Percentiles rank a stretch among this genome's conserved stretches.
Conservation (phyloP, 2,329 filamentous ascomycete species). For the Trichothecium sympodiale region DNA sequence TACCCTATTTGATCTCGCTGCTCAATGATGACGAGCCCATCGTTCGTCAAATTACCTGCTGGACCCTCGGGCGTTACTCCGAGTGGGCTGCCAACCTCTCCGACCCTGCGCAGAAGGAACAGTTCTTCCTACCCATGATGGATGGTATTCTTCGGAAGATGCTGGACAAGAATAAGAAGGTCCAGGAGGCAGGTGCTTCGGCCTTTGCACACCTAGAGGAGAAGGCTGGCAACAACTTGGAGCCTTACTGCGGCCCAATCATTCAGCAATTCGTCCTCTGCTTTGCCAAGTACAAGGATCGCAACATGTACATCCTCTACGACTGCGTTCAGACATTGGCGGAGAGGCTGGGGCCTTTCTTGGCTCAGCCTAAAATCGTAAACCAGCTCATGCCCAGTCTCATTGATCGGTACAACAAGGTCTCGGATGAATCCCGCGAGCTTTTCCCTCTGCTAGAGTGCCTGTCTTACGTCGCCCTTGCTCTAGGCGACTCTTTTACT, state of each 20-base stretch:
- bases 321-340: conserved; percentile 96
- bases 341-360: conserved; percentile 72
- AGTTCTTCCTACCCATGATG: conserved; percentile 93
- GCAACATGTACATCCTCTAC: conserved; percentile 98
- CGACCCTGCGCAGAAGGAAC: conserved; percentile 54
- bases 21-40: conserved; percentile 79
- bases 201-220: conserved; percentile 95
- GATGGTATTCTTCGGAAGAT: conserved; percentile 89
- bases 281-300: conserved; percentile 93
- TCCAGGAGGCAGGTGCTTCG: conserved; percentile 91
- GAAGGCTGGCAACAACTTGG: conserved; percentile 70
- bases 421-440: conserved; percentile 81
- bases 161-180: conserved; percentile 95
- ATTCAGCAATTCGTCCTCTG: conserved; percentile 85
- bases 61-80: conserved; percentile 91
- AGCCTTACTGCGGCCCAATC: conserved; percentile 81
- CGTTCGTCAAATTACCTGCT: conserved; percentile 93
- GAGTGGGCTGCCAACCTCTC: conserved; percentile 75
- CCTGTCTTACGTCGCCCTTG: conserved; percentile 83
- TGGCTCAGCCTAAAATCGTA: conserved; percentile 74
- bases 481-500: conserved; percentile 70
- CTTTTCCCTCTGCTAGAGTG: conserved; percentile 94
- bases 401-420: conserved; percentile 76
- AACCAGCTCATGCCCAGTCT: conserved; percentile 86
- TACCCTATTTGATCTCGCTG: conserved; percentile 81